Evolutionary conservation across 2,329 filamentous ascomycete species (phyloP).

Genomic region (Neofusicoccum cordaticola): DNA sequence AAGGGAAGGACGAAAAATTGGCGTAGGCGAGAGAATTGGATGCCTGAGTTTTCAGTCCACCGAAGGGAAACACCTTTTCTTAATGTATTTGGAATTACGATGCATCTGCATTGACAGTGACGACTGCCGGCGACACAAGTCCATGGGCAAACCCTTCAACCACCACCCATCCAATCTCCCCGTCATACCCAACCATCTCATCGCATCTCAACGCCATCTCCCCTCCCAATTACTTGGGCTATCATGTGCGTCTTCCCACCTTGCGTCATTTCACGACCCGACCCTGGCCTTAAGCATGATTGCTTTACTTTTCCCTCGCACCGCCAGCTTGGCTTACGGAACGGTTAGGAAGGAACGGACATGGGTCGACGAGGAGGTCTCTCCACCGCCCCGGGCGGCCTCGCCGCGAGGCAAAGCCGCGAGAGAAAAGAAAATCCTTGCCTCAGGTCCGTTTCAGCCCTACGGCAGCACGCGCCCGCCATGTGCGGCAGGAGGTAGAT

Average conservation of each 20-base stretch:
- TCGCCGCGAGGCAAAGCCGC: too few relatives aligned
- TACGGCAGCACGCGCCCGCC: background rate
- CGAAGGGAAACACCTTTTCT: background rate
- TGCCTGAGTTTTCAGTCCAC: background rate
- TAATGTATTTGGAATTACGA: constrained; percentile 1
- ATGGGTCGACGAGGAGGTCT: too few relatives aligned
- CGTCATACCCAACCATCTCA: background rate
- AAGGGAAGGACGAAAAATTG: background rate
- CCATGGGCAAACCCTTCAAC: background rate
- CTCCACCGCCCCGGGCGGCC: too few relatives aligned
- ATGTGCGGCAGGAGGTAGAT: background rate
- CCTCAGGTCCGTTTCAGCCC: constrained; percentile 15
- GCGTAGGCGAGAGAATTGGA: constrained; percentile 10
- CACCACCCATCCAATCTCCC: background rate
- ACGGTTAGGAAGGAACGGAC: too few relatives aligned
- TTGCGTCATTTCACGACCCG: background rate
- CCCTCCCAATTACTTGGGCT: background rate
- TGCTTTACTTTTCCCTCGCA: too few relatives aligned
- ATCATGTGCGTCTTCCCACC: background rate
- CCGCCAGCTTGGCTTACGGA: too few relatives aligned
- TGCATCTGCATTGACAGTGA: background rate
- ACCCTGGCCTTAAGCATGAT: too few relatives aligned
- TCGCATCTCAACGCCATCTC: background rate
- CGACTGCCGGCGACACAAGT: background rate
- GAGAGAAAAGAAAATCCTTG: background rate